These are phyloP conservation scores for Diplocarpon mali DNA, from an alignment of 2,329 filamentous ascomycete genomes.

Conservation along the genomic window DNA sequence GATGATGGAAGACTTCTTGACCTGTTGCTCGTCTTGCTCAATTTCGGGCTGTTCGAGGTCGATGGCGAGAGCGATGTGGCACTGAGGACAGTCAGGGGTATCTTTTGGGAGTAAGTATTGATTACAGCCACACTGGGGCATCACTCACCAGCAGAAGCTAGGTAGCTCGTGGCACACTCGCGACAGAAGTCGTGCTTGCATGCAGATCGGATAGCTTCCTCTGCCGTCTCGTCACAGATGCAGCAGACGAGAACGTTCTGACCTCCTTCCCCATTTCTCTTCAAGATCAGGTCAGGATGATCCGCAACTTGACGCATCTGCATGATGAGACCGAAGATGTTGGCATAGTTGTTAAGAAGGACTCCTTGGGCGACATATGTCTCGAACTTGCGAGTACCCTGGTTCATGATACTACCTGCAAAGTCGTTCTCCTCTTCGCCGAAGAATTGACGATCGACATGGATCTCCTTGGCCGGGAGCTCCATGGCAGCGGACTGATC, in stretches of 20 bases:
- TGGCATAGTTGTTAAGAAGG: conserved; percentile 94
- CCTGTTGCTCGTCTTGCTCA: conserved; percentile 73
- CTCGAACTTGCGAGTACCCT: conserved; percentile 78
- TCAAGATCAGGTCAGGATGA: conserved; percentile 86
- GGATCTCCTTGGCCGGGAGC: conserved; percentile 85
- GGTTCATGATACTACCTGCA: conserved; percentile 90
- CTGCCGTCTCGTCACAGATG: conserved; percentile 92
- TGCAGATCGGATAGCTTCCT: conserved; percentile 83
- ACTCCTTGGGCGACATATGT: conserved; percentile 93
- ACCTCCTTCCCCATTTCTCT: conserved; percentile 74
- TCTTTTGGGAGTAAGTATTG: conserved; percentile 27
- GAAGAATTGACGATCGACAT: conserved; percentile 91
- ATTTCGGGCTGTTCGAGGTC: conserved; percentile 94
- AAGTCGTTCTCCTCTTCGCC: conserved; percentile 94
- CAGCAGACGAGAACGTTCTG: conserved; percentile 87
- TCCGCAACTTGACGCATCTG: conserved; percentile 98
- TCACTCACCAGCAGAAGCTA: conserved; percentile 62
- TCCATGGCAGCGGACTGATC: conserved; percentile 94
- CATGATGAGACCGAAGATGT: conserved; percentile 98
- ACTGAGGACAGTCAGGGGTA: conserved; percentile 69
- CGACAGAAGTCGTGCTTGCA: conserved; percentile 93
- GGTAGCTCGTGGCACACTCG: conserved; percentile 67
- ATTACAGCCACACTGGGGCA: no score
- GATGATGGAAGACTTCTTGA: conserved; percentile 96
- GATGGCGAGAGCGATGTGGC: conserved; percentile 80